Base-by-base conservation (phyloP, 257 asterid genomes). In the Nicotiana tabacum region DNA sequence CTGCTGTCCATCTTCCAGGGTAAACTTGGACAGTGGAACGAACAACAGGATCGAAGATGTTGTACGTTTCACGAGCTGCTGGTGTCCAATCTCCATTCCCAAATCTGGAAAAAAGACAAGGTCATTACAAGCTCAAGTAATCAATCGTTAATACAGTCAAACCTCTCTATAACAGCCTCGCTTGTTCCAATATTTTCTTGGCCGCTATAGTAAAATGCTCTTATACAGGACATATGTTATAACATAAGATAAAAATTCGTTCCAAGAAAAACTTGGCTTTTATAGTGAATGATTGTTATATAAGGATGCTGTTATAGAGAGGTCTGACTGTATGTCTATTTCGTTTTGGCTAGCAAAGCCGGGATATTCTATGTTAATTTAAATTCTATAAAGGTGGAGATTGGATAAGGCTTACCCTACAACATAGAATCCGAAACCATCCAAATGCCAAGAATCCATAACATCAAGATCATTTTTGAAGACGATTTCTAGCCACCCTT, bases 391-490 rank as follows among this genome's bases (percentile, higher is more conserved):
- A 24, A 29, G 16, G 79, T 74, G 62, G 7, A 74, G 79, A 12
- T 6, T 13, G 37, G 39, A 74, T 67, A 67, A 67, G 80, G 17
- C 88, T 89, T 89, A 93, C 98, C 97, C 97, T 24, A 91, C 94
- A 12, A 87, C 91, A 17, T 67, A 87, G 82, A 90, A 89, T 8
- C 92, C 92, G 4, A 80, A 94, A 5, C 98, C 97, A 82, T 91
- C 98, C 86, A 94, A 87, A 78, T 92, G 97, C 96, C 97, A 94
- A 58, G 97, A 89, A 33, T 92, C 93, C 8, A 88, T 56, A 1
- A 16, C 43, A 4, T 69, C 16, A 2, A 81, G 51, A 53, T 85
- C 81, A 81, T 91, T 94, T n/a, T 82, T 60, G 33, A 94, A 82
- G 30, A 92, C 89, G 9, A 94, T 85, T 82, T 94, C 96, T 4